Conservation (phyloP, 768 basidiomycete species). For the Chalciporus piperatus region DNA sequence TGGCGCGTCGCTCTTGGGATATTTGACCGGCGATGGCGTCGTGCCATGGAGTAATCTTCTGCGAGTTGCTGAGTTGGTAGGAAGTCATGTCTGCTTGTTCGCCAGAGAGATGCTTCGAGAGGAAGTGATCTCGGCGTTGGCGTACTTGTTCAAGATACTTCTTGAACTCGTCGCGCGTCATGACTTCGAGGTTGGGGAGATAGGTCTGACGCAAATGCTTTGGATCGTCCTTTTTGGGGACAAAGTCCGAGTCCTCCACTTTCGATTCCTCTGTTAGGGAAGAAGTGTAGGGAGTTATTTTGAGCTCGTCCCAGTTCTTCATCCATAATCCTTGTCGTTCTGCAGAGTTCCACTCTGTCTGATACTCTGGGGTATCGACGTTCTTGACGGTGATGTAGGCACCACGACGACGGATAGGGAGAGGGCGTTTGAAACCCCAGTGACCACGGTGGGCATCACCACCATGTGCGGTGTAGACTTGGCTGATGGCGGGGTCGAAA, state of each 20-base stretch:
- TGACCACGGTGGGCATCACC: conserved; percentile 74
- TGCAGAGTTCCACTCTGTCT: conserved; percentile 73
- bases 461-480: conserved; percentile 70
- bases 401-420: conserved; percentile 61
- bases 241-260: conserved; percentile 24
- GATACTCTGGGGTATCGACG: conserved; percentile 71
- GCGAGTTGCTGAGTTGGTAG: conserved; percentile 27
- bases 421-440: conserved; percentile 84
- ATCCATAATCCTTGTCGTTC: conserved; percentile 68
- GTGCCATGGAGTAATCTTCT: conserved; percentile 24
- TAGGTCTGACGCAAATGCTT: conserved; percentile 26
- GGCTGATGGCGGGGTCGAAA: conserved; percentile 72
- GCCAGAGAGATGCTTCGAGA: conserved; percentile 30
- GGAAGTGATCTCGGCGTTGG: conserved; percentile 55
- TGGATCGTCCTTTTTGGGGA: conserved; percentile 14
- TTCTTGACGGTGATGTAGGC: conserved; percentile 63
- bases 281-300: conserved; percentile 8
- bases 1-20: conserved; percentile 22
- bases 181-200: conserved; percentile 55
- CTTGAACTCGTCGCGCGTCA: conserved; percentile 57
- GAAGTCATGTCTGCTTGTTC: conserved; percentile 18
- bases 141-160: conserved; percentile 61
- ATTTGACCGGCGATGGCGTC: conserved; percentile 20
- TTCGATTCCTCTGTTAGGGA: too few species aligned
- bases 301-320: conserved; percentile 61